phyloP scores from a whole-genome alignment of 345 rosid genomes.

The Moricandia arvensis region DNA sequence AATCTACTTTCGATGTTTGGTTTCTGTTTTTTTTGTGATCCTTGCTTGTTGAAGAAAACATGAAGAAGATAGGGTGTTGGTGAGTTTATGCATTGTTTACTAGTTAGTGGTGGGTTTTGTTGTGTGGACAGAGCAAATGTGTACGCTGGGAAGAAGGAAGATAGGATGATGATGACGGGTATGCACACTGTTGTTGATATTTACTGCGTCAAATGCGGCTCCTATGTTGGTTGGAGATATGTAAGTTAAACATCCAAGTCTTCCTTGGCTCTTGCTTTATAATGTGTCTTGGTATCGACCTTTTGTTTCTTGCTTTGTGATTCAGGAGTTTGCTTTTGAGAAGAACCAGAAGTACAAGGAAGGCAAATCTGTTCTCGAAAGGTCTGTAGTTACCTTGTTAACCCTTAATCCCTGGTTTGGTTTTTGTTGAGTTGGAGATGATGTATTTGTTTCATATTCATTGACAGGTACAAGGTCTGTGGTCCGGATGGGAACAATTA shows the following conservation, averaged over 20 bases:
- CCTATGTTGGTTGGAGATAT: slow-evolving; percentile 84
- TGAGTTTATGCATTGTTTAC: neutral
- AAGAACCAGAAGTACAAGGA: slow-evolving; percentile 73
- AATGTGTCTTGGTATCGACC: neutral
- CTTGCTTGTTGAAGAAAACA: too few relatives aligned
- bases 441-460: slow-evolving; percentile 36
- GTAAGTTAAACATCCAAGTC: slow-evolving; percentile 36
- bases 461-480: slow-evolving; percentile 62
- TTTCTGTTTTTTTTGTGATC: neutral
- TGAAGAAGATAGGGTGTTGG: too few relatives aligned
- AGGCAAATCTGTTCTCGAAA: slow-evolving; percentile 78
- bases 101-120: neutral
- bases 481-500: slow-evolving; percentile 55
- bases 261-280: slow-evolving; percentile 32
- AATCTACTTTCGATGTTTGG: slow-evolving; percentile 30
- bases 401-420: neutral
- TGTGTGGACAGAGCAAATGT: slow-evolving; percentile 60
- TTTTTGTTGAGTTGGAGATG: slow-evolving; percentile 35
- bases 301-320: neutral
- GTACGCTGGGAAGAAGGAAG: slow-evolving; percentile 69
- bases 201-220: slow-evolving; percentile 81
- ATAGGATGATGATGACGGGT: slow-evolving; percentile 86
- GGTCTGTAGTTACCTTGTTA: slow-evolving; percentile 45
- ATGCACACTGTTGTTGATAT: slow-evolving; percentile 88
- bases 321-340: slow-evolving; percentile 66